These are phyloP conservation scores for Pseudogymnoascus sp. DNA, from an alignment of 2,329 filamentous ascomycete species.

Conservation along the genomic window DNA sequence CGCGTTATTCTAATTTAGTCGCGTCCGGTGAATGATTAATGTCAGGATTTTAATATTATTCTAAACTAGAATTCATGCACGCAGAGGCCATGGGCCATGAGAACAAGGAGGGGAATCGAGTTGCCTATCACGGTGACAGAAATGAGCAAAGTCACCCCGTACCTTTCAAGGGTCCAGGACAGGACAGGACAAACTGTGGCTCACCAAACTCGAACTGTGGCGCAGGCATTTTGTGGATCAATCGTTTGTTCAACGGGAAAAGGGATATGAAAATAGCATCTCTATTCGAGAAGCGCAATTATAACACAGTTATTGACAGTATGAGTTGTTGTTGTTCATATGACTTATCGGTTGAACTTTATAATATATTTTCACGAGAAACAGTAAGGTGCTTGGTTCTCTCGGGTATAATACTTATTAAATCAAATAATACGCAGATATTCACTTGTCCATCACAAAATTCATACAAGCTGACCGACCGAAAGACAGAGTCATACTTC, in stretches of 20 bases:
- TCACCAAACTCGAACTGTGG: background rate
- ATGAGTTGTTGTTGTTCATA: background rate
- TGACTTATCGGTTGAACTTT: background rate
- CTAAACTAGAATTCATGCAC: background rate
- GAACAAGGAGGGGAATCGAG: background rate
- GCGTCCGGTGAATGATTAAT: background rate
- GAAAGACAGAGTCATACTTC: background rate
- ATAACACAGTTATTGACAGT: background rate
- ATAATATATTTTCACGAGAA: background rate
- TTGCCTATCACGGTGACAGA: slow-evolving; percentile 7
- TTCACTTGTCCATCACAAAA: background rate
- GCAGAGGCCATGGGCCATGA: background rate
- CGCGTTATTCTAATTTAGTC: slow-evolving; percentile 1
- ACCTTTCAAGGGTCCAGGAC: background rate
- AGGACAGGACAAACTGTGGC: background rate
- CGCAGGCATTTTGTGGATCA: background rate
- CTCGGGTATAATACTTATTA: too few species aligned
- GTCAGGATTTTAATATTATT: slow-evolving; percentile 6
- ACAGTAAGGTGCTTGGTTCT: background rate
- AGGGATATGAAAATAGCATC: background rate
- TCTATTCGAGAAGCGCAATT: background rate
- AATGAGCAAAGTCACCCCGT: background rate
- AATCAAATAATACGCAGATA: background rate
- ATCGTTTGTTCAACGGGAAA: background rate
- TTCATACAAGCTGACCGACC: background rate